These are phyloP conservation scores for Saturnispora bothae DNA, from an alignment of 805 yeast species.

Conservation along the genomic window DNA sequence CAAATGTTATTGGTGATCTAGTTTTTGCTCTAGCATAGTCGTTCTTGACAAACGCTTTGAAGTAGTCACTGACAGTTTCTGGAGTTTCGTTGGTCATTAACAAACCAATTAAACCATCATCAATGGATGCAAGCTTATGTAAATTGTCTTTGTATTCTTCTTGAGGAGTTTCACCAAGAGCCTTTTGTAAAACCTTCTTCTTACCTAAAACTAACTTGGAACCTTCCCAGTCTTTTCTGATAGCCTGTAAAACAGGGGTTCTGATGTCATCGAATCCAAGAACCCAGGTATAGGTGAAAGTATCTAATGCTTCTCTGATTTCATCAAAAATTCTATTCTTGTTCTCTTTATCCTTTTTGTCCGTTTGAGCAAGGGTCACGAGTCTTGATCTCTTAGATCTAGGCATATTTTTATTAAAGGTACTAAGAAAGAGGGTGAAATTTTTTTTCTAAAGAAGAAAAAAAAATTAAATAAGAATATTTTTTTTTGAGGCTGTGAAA, in stretches of 20 bases:
- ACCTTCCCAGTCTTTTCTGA: slow-evolving; percentile 87
- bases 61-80: slow-evolving; percentile 83
- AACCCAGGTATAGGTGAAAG: slow-evolving; percentile 72
- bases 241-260: slow-evolving; percentile 89
- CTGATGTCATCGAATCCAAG: slow-evolving; percentile 84
- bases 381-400: slow-evolving; percentile 95
- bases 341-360: slow-evolving; percentile 88
- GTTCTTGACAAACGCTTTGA: slow-evolving; percentile 60
- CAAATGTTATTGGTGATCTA: slow-evolving; percentile 70
- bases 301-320: slow-evolving; percentile 71
- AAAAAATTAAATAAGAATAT: too few relatives aligned
- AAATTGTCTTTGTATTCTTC: slow-evolving; percentile 86
- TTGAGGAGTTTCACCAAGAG: slow-evolving; percentile 77
- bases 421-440: background rate
- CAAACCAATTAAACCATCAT: slow-evolving; percentile 77
- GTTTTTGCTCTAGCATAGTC: slow-evolving; percentile 90
- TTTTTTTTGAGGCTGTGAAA: slow-evolving; percentile 1
- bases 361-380: slow-evolving; percentile 91
- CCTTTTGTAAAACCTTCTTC: slow-evolving; percentile 86
- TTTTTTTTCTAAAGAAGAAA: background rate
- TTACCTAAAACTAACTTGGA: slow-evolving; percentile 85
- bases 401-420: slow-evolving; percentile 51
- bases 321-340: slow-evolving; percentile 88
- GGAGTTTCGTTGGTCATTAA: slow-evolving; percentile 84
- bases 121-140: slow-evolving; percentile 51